phyloP scores from a whole-genome alignment of 2,329 filamentous ascomycete species.

The Penicillium brevicompactum region DNA sequence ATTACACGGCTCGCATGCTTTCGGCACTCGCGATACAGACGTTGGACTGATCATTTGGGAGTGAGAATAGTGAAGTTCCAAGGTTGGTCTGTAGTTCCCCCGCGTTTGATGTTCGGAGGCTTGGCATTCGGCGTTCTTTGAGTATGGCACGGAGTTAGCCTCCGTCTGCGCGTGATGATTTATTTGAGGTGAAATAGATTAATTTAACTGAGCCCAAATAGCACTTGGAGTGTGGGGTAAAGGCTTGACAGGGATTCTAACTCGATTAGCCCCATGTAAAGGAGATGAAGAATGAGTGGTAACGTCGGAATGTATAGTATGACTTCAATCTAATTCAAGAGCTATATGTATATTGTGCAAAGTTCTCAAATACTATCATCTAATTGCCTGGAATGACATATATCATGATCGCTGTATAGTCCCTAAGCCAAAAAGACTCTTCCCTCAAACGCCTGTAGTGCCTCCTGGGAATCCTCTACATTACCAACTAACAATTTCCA shows the following conservation, averaged over 20 bases:
- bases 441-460: slow-evolving; percentile 37
- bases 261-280: no score
- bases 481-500: slow-evolving; percentile 27
- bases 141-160: not conserved
- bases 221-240: not conserved
- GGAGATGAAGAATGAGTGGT: not conserved
- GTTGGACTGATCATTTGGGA: slow-evolving; percentile 1
- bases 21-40: slow-evolving; percentile 14
- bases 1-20: slow-evolving; percentile 52
- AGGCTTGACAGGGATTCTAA: not conserved
- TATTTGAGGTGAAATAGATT: not conserved
- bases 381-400: not conserved
- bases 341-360: not conserved
- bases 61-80: not conserved
- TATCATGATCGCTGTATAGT: slow-evolving; percentile 1
- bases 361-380: not conserved
- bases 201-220: not conserved
- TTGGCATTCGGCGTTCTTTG: slow-evolving; percentile 2
- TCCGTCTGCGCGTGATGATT: not conserved
- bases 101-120: slow-evolving; percentile 4
- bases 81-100: not conserved
- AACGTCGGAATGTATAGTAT: not conserved
- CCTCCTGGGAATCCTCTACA: slow-evolving; percentile 20
- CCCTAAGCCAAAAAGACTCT: slow-evolving; percentile 29
- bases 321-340: no score